A percentile compares a stretch with the other conserved stretches of the same genome.
phyloP scores from a whole-genome alignment of 768 basidiomycete genomes.

The Lactarius tabidus region DNA sequence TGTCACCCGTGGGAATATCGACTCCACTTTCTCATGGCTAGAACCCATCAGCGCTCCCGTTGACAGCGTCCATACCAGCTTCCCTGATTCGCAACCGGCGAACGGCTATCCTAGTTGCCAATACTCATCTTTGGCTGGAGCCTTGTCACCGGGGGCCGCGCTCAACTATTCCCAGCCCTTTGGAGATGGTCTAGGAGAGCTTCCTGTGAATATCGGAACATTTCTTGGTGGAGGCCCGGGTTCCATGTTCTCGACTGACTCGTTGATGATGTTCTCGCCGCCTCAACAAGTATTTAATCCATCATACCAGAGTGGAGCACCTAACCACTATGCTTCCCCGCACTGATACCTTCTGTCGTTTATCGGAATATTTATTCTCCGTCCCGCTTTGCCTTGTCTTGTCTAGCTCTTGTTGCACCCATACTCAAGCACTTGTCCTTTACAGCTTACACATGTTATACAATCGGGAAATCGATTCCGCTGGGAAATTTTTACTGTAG shows the following conservation, averaged over 20 bases:
- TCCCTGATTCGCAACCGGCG: background rate
- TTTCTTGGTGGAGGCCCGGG: conserved; percentile 9
- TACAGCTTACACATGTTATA: background rate
- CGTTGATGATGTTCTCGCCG: conserved; percentile 8
- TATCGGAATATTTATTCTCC: background rate
- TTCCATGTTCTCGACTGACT: conserved; percentile 1
- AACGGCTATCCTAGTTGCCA: background rate
- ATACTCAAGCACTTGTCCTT: background rate
- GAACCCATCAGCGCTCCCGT: background rate
- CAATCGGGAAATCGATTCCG: background rate
- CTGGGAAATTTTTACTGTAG: conserved; percentile 3
- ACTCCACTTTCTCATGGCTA: conserved; percentile 2
- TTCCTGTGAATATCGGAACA: conserved; percentile 2
- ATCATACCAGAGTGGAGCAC: conserved; percentile 8
- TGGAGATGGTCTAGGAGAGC: conserved; percentile 17
- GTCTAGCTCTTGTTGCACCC: background rate
- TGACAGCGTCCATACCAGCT: background rate
- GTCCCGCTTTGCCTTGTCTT: background rate
- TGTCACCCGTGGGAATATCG: background rate
- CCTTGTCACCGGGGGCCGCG: background rate
- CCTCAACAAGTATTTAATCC: conserved; percentile 5
- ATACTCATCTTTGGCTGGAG: conserved; percentile 6
- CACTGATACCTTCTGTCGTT: conserved; percentile 2
- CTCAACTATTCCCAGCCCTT: conserved; percentile 21
- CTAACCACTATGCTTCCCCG: background rate